Base-by-base conservation (phyloP, 352 stramenopile genomes). In the Phytopythium oedochilum region DNA sequence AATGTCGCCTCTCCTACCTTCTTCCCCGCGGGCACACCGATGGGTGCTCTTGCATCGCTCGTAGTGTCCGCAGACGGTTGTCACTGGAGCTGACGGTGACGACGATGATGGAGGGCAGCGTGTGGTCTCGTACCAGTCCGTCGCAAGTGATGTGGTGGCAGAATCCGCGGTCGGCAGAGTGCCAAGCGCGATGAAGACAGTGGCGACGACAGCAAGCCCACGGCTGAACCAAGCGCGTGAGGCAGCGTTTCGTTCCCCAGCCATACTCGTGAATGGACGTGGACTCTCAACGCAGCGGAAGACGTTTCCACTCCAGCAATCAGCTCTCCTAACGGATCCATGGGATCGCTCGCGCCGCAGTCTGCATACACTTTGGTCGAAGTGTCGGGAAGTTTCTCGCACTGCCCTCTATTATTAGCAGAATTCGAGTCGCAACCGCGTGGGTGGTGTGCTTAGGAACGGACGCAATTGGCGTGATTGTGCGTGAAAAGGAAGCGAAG, bases 41-140 rank as follows among this genome's bases (percentile, higher is more conserved):
- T 97, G 87, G 2, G 94, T 98, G 22, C 75, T 75, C 77, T 98
- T 98, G 69, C 96, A 99, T 23, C 94, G 88, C 64, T 98, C 89
- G 59, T 98, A 98, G 31, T 74, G 68, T 14, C 29, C 49, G 52
- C 84, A 94, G 2, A 53, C 47, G 32, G 57, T 39, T 8, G 71
- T 63, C 17, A 40, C 55, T 2, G 39, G 20, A 0, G 79, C 89
- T 5, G 55, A 43, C 53, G 88, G 73, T 15, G 73, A 71, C 4
- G 28, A 38, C 0, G 79, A 88, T 9, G 49, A 42, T 54, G 88
- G 75, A 28, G 73, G 71, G 38, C 84, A 94, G 10, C 84, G 81
- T 12, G 78, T 90, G 0, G 73, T 59, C 14, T 59, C 17, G 40
- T 88, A 89, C 78, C 67, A 88, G 22, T 68, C 65, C 11, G 74